phyloP scores from a whole-genome alignment of 2,329 filamentous ascomycete species.

The Dothistroma septosporum region DNA sequence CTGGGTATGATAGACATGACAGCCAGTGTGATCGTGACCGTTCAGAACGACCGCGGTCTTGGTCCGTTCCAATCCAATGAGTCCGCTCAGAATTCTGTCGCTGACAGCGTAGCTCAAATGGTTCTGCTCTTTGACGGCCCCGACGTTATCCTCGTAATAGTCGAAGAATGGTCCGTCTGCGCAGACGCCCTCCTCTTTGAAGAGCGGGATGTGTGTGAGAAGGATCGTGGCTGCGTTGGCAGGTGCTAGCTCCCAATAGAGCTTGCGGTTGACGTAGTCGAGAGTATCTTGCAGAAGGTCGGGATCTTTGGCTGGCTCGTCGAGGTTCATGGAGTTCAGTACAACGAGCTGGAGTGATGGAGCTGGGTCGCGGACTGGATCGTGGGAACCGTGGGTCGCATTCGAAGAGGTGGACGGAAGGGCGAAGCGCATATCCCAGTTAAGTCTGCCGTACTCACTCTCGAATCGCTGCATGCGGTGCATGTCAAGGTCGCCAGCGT shows the following conservation, averaged over 20 bases:
- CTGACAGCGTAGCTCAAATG: constrained; percentile 72
- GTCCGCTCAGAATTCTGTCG: constrained; percentile 68
- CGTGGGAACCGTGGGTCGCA: constrained; percentile 22
- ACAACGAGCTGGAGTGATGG: constrained; percentile 78
- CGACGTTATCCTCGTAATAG: constrained; percentile 63
- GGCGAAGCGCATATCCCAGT: constrained; percentile 78
- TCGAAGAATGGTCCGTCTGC: constrained; percentile 79
- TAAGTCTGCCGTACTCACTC: constrained; percentile 75
- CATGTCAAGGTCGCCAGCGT: constrained; percentile 83
- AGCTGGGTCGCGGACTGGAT: constrained; percentile 20
- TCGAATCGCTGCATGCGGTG: constrained; percentile 77
- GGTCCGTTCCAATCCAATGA: constrained; percentile 72
- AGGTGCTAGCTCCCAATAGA: constrained; percentile 10
- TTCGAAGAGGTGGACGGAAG: constrained; percentile 25
- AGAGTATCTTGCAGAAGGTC: constrained; percentile 74
- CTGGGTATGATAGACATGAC: constrained; percentile 69
- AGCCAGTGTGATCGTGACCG: constrained; percentile 93
- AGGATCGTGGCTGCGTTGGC: constrained; percentile 65
- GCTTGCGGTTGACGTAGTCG: constrained; percentile 48
- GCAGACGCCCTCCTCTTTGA: constrained; percentile 78
- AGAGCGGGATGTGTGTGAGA: constrained; percentile 85
- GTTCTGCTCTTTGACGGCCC: constrained; percentile 86
- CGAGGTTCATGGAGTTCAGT: constrained; percentile 90
- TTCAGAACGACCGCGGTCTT: constrained; percentile 77
- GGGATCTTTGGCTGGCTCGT: constrained; percentile 67